Conservation (phyloP, 441 rosid genomes). For the Manihot esculenta region DNA sequence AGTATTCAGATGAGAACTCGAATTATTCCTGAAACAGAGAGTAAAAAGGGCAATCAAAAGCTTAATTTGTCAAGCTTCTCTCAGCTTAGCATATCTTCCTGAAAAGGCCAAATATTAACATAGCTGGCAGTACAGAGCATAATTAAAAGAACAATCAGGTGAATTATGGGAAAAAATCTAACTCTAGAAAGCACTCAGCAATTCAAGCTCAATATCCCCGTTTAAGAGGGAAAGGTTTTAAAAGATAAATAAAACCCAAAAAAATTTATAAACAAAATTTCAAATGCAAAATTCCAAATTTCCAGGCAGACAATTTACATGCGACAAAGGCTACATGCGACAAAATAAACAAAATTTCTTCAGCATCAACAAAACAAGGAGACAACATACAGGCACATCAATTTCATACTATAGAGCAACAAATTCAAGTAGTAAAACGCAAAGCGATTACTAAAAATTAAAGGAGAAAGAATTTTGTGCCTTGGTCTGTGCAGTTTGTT, state of each 20-base stretch:
- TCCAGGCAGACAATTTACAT: conserved; percentile 19
- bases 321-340: conserved; percentile 7
- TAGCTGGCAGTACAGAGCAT: conserved; percentile 4
- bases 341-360: background rate
- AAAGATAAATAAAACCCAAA: background rate
- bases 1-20: conserved; percentile 39
- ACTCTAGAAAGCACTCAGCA: conserved; percentile 2
- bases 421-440: conserved; percentile 2
- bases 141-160: background rate
- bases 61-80: conserved; percentile 17
- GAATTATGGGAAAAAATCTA: no score
- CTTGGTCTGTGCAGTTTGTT: conserved; percentile 46
- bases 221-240: no score
- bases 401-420: background rate
- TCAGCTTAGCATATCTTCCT: conserved; percentile 12
- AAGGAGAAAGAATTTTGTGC: conserved; percentile 26
- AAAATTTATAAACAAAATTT: background rate
- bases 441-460: background rate
- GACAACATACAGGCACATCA: no score
- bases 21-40: conserved; percentile 44
- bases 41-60: conserved; percentile 6
- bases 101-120: background rate
- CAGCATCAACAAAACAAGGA: background rate
- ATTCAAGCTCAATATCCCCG: conserved; percentile 3
- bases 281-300: conserved; percentile 1